A percentile compares a stretch with the other conserved stretches of the same genome.
phyloP scores from a whole-genome alignment of 306 rosid species.

The Vigna radiata region DNA sequence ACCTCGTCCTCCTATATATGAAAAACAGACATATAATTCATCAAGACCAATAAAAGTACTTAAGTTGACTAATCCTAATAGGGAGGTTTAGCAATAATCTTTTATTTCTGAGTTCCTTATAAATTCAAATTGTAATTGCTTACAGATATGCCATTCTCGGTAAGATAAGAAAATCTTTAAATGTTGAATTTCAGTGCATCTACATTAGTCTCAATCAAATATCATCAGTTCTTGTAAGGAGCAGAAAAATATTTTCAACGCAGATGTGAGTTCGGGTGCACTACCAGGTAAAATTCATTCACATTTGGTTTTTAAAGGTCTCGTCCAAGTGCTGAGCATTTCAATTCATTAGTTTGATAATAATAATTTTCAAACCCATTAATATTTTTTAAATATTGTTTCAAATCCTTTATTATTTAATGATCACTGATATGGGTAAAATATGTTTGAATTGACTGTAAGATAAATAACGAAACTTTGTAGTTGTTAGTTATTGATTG shows the following conservation, averaged over 20 bases:
- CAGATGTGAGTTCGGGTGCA: slow-evolving; percentile 14
- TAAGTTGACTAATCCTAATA: background rate
- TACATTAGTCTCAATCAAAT: slow-evolving; percentile 1
- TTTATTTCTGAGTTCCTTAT: background rate
- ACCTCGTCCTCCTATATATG: too few species aligned
- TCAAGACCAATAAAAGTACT: too few species aligned
- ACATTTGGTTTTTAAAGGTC: slow-evolving; percentile 9
- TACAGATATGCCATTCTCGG: slow-evolving; percentile 23
- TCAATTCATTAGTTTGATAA: background rate
- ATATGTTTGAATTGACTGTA: background rate
- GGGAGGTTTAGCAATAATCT: slow-evolving; percentile 11
- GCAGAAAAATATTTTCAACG: slow-evolving; percentile 11
- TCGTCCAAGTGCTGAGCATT: slow-evolving; percentile 24
- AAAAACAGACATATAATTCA: too few species aligned
- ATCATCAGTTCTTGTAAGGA: background rate
- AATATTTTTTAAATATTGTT: background rate
- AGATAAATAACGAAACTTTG: slow-evolving; percentile 8
- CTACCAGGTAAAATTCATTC: slow-evolving; percentile 28
- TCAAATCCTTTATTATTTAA: background rate
- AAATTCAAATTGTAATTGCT: slow-evolving; percentile 27
- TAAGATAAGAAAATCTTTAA: slow-evolving; percentile 11
- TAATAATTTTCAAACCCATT: background rate
- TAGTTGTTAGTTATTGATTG: background rate
- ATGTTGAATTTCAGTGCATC: slow-evolving; percentile 22
- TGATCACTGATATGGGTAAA: background rate